A percentile compares a stretch with the other conserved stretches of the same genome.
Evolutionary conservation across 345 rosid genomes (phyloP).

Genomic region (Passiflora organensis): DNA sequence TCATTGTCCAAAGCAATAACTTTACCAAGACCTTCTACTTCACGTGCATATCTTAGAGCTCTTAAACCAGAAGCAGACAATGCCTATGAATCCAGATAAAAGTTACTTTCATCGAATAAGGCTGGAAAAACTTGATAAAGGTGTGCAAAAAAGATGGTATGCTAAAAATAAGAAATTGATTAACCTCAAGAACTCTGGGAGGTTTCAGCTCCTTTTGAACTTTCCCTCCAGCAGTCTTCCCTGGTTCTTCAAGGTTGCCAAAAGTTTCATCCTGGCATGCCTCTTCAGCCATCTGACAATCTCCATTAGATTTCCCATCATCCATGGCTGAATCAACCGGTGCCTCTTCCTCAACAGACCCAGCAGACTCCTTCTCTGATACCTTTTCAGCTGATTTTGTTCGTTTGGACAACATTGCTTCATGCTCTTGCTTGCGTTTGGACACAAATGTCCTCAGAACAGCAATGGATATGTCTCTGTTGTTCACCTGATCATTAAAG

Average conservation of each 20-base stretch:
- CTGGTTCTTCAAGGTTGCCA: conserved; percentile 35
- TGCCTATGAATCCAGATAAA: conserved; percentile 47
- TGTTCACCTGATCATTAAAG: conserved; percentile 60
- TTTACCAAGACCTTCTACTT: conserved; percentile 86
- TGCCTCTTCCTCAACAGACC: conserved; percentile 32
- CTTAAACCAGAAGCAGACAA: conserved; percentile 94
- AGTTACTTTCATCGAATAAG: conserved; percentile 5
- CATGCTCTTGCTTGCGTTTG: conserved; percentile 67
- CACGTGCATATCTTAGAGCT: conserved; percentile 90
- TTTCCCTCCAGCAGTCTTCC: conserved; percentile 40
- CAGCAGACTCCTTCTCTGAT: conserved; percentile 32
- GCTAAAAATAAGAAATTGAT: not conserved
- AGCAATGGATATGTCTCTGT: conserved; percentile 87
- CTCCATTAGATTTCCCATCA: conserved; percentile 38
- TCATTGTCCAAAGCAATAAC: conserved; percentile 97
- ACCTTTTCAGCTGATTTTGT: conserved; percentile 35
- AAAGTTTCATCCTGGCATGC: conserved; percentile 37
- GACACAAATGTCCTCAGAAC: conserved; percentile 72
- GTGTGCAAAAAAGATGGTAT: conserved; percentile 1
- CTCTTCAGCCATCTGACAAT: conserved; percentile 35
- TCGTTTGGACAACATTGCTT: conserved; percentile 47
- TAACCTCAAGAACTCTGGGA: conserved; percentile 88
- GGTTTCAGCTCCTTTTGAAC: conserved; percentile 60
- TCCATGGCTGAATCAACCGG: conserved; percentile 21
- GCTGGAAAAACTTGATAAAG: not conserved